Evolutionary conservation across 768 basidiomycete species (phyloP), one percentile per base, ranked within the genome.

Genomic region (Mycena metata): DNA sequence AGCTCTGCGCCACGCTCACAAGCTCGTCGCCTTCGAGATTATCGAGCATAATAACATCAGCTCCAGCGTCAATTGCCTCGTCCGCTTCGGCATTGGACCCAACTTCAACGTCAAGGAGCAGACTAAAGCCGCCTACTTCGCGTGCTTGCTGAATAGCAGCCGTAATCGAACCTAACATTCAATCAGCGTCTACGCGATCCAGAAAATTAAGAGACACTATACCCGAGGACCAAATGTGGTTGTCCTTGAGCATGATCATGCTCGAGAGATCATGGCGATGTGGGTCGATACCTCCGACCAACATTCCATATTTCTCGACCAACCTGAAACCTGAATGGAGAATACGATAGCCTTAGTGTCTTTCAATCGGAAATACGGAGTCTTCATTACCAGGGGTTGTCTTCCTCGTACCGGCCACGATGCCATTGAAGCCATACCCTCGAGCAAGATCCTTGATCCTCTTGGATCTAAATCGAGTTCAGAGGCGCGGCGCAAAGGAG

Each of bases 241-340:
- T 99, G 75, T 99, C 98, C 80, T 99, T 99, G 75, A 99, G 89
- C 98, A 99, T 99, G 76, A 99, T 96, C 98, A 99, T 99, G 77
- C 93, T 94, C 33, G 94, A 96, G n/a, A 99, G 85, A 79, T 99
- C 96, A 72, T 98, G 92, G 24, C 98, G 89, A 82, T 99, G 98
- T 11, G 94, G 83, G 77, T 99, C 97, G 73, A 98, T 92, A 8
- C 98, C 98, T 19, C 98, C 98, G 16, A 99, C 95, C 50, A 99
- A 81, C 98, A 99, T 99, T 5, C 91, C 98, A 77, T 99, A 98
- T 80, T 99, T 99, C 80, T 99, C 98, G 7, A 99, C 96, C 35
- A 98, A 84, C 52, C 98, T 86, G 83, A 99, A 99, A 3, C 97
- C 92, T 93, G 56, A 24, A 54, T 41, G 30, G 55, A 33, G 50